Percentiles rank a stretch among this genome's conserved stretches.
Evolutionary conservation across 345 rosid species (phyloP).

Genomic region (Citrus maxima): DNA sequence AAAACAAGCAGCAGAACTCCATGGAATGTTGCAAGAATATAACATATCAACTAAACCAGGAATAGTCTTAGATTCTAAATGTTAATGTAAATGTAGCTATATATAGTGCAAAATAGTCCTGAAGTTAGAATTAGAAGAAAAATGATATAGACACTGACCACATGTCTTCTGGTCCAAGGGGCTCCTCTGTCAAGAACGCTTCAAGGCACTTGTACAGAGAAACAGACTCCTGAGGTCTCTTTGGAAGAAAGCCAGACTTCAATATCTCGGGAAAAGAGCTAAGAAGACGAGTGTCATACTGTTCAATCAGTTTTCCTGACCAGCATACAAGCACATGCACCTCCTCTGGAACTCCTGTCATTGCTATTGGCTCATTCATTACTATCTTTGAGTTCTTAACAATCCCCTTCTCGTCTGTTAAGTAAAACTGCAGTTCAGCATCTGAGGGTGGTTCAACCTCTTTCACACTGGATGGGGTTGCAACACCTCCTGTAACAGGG

Average conservation of each 20-base stretch:
- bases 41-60: background rate
- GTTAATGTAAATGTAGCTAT: background rate
- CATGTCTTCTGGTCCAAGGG: constrained; percentile 99
- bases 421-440: constrained; percentile 56
- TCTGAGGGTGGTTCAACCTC: constrained; percentile 42
- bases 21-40: background rate
- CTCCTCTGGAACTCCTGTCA: constrained; percentile 35
- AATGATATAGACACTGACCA: constrained; percentile 58
- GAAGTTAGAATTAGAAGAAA: constrained; percentile 9
- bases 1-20: background rate
- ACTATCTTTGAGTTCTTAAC: constrained; percentile 44
- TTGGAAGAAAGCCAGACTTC: constrained; percentile 55
- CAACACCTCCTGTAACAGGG: constrained; percentile 31
- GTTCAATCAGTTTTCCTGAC: constrained; percentile 63
- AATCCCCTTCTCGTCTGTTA: constrained; percentile 67
- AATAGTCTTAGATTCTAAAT: background rate
- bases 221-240: constrained; percentile 79
- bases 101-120: background rate
- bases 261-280: constrained; percentile 70
- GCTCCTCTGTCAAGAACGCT: constrained; percentile 96
- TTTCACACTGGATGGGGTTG: constrained; percentile 29
- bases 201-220: constrained; percentile 89
- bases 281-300: constrained; percentile 51
- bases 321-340: constrained; percentile 71
- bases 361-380: constrained; percentile 50